phyloP scores from a whole-genome alignment of 2,329 filamentous ascomycete genomes.

The Colletotrichum sp. region DNA sequence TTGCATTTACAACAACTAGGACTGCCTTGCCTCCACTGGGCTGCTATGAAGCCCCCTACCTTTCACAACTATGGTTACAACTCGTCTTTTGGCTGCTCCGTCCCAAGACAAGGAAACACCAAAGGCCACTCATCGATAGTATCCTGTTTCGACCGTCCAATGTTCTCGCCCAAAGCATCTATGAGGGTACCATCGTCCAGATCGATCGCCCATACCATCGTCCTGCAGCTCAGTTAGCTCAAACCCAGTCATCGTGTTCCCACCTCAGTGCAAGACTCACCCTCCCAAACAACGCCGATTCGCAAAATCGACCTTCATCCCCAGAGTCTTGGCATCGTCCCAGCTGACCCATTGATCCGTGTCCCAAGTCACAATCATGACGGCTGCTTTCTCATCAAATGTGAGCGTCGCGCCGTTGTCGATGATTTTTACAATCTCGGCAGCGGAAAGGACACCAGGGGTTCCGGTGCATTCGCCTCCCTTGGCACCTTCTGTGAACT shows the following conservation, averaged over 20 bases:
- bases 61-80: background rate
- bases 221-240: background rate
- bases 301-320: constrained; percentile 25
- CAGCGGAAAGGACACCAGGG: background rate
- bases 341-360: constrained; percentile 34
- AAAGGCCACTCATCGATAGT: background rate
- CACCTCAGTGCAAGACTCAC: background rate
- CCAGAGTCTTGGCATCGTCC: constrained; percentile 28
- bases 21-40: background rate
- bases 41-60: background rate
- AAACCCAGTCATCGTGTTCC: background rate
- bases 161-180: background rate
- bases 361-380: constrained; percentile 29
- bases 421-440: constrained; percentile 30
- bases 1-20: background rate
- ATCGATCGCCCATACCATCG: background rate
- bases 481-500: background rate
- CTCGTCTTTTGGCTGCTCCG: background rate
- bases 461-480: background rate
- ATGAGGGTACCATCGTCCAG: background rate
- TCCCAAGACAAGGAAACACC: background rate
- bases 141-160: background rate
- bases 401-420: background rate
- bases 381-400: constrained; percentile 28
- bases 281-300: background rate